These are phyloP conservation scores for Dothideomycetes sp. DNA, from an alignment of 2,329 filamentous ascomycete genomes.

Conservation along the genomic window DNA sequence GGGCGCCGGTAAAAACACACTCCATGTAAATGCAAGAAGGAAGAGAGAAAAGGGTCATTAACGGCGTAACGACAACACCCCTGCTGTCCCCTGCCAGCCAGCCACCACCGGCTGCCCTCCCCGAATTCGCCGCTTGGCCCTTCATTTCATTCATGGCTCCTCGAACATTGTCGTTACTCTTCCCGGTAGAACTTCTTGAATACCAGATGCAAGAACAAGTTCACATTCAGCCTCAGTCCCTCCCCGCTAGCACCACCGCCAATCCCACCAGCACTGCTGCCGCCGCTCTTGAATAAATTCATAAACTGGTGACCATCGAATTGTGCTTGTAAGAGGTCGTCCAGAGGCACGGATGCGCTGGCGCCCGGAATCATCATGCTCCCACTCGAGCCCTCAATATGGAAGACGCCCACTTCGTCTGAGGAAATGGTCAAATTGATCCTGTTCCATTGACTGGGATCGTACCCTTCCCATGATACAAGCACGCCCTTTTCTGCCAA, in stretches of 20 bases:
- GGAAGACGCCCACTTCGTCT: conserved; percentile 89
- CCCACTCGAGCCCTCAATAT: conserved; percentile 78
- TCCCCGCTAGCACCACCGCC: conserved; percentile 17
- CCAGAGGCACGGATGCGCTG: conserved; percentile 76
- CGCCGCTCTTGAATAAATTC: conserved; percentile 77
- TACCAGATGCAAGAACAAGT: conserved; percentile 87
- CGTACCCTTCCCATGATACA: conserved; percentile 78
- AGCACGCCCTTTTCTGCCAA: conserved; percentile 90
- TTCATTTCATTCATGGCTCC: too few species aligned
- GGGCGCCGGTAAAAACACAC: too few species aligned
- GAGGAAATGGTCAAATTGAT: conserved; percentile 90
- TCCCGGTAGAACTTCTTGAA: conserved; percentile 94
- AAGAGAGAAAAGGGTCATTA: too few species aligned
- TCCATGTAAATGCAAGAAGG: too few species aligned
- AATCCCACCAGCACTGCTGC: conserved; percentile 25
- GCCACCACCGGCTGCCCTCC: not conserved
- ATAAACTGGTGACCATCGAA: conserved; percentile 96
- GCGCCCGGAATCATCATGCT: conserved; percentile 95
- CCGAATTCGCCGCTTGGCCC: not conserved
- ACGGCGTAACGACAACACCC: too few species aligned
- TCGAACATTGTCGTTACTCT: conserved; percentile 13
- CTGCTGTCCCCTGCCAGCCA: too few species aligned
- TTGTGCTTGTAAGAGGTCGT: conserved; percentile 89
- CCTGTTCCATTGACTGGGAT: conserved; percentile 75
- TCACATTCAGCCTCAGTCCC: conserved; percentile 78